Percentiles rank a stretch among this genome's conserved stretches.
Evolutionary conservation across 352 stramenopile genomes (phyloP).

Genomic region (Phytophthora sp.): DNA sequence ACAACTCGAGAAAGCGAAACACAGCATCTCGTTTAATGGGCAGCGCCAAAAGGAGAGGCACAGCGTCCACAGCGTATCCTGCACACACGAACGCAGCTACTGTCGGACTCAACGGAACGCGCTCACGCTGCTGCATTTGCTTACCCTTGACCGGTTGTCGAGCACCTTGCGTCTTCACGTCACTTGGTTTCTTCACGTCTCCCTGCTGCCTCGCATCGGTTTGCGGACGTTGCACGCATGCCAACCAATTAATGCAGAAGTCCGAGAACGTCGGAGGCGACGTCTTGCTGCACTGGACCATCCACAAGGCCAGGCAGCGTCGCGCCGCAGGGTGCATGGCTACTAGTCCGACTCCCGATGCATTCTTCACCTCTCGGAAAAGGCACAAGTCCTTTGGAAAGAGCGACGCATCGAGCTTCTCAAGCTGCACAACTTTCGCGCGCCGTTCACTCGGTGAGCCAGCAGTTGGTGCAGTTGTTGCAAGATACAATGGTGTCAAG

Average conservation of each 20-base stretch:
- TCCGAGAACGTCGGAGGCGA: slow-evolving; percentile 21
- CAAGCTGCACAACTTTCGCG: slow-evolving; percentile 21
- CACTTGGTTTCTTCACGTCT: background rate
- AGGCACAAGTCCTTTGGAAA: slow-evolving; percentile 15
- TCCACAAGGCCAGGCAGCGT: slow-evolving; percentile 26
- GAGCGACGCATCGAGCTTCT: slow-evolving; percentile 23
- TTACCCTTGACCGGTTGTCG: background rate
- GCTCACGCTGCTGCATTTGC: background rate
- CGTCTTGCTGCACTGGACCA: slow-evolving; percentile 13
- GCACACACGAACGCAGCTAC: slow-evolving; percentile 28
- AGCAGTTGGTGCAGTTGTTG: slow-evolving; percentile 16
- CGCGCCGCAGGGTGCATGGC: slow-evolving; percentile 19
- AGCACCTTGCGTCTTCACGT: background rate
- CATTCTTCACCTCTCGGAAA: slow-evolving; percentile 24
- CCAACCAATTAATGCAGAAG: slow-evolving; percentile 35
- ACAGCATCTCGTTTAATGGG: slow-evolving; percentile 23
- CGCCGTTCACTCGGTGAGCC: slow-evolving; percentile 22
- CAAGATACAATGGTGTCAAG: slow-evolving; percentile 36
- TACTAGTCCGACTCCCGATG: slow-evolving; percentile 3
- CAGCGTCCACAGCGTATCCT: slow-evolving; percentile 25
- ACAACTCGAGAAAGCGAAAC: slow-evolving; percentile 26
- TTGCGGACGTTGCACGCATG: slow-evolving; percentile 30
- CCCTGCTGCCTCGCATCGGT: background rate
- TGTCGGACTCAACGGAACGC: slow-evolving; percentile 20
- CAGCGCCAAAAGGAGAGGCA: slow-evolving; percentile 27